Evolutionary conservation across 352 stramenopile genomes (phyloP).

Genomic region (Phytophthora idaei): DNA sequence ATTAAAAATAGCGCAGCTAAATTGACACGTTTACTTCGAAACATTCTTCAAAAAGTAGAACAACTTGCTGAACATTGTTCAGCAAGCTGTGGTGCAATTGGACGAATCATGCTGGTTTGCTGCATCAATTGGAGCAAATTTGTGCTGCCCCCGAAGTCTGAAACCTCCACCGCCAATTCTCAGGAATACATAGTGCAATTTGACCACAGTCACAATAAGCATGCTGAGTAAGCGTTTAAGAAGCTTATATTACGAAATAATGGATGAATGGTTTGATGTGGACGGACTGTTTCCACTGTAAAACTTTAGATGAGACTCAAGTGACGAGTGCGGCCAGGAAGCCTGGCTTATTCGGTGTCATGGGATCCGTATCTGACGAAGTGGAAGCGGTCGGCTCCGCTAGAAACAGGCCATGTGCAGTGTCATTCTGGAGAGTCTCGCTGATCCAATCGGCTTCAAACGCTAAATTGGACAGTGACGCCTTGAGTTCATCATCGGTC

Average conservation of each 20-base stretch:
- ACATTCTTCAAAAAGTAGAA: too few species aligned
- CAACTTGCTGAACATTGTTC: too few species aligned
- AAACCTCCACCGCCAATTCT: too few species aligned
- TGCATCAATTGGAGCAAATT: too few species aligned
- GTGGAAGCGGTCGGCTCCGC: constrained; percentile 15
- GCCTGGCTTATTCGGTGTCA: constrained; percentile 10
- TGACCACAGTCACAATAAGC: background rate
- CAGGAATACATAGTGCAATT: too few species aligned
- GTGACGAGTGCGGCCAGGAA: constrained; percentile 27
- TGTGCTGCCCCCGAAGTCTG: too few species aligned
- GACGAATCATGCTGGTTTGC: too few species aligned
- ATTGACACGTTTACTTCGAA: too few species aligned
- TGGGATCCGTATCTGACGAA: constrained; percentile 12
- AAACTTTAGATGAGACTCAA: constrained; percentile 28
- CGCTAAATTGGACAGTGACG: constrained; percentile 67
- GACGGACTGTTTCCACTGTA: constrained; percentile 27
- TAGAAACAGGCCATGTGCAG: constrained; percentile 12
- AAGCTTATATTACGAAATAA: background rate
- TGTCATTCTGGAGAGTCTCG: constrained; percentile 32
- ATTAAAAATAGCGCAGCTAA: too few species aligned
- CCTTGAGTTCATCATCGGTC: constrained; percentile 32
- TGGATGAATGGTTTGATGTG: constrained; percentile 8
- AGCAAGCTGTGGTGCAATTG: too few species aligned
- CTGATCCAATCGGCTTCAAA: constrained; percentile 83
- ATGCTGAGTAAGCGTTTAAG: background rate